phyloP scores from a whole-genome alignment of 2,329 filamentous ascomycete species.

The Karstenula rhodostoma region DNA sequence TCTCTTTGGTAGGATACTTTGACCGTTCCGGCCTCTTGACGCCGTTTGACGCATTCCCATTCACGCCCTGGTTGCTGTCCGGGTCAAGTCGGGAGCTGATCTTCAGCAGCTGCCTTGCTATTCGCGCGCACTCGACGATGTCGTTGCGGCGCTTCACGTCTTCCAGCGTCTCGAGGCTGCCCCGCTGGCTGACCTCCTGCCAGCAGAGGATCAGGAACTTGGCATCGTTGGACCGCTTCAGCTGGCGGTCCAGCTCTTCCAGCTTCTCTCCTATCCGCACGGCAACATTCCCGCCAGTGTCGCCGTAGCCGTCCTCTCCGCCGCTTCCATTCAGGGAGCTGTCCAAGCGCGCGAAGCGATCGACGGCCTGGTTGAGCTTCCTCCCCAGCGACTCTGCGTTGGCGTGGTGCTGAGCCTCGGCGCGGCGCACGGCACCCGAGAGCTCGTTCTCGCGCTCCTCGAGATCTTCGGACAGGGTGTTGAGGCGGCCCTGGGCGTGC shows the following conservation, averaged over 20 bases:
- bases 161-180: conserved; percentile 85
- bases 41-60: conserved; percentile 59
- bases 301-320: conserved; percentile 60
- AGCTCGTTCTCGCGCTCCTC: conserved; percentile 91
- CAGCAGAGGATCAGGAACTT: conserved; percentile 97
- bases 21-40: conserved; percentile 49
- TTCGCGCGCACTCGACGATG: conserved; percentile 92
- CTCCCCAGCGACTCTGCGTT: conserved; percentile 86
- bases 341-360: conserved; percentile 90
- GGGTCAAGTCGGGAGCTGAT: conserved; percentile 93
- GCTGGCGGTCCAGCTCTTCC: conserved; percentile 92
- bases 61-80: conserved; percentile 60
- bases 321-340: conserved; percentile 74
- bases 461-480: conserved; percentile 79
- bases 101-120: conserved; percentile 89
- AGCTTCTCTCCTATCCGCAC: conserved; percentile 94
- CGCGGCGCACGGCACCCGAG: conserved; percentile 85
- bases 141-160: conserved; percentile 87
- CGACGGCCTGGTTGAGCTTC: conserved; percentile 91
- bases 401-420: conserved; percentile 89
- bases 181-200: conserved; percentile 91
- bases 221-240: conserved; percentile 87
- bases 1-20: conserved; percentile 76
- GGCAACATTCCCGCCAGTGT: conserved; percentile 81
- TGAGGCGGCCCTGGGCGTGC: conserved; percentile 73